A percentile compares a stretch with the other conserved stretches of the same genome.
Conservation (phyloP, 2,329 filamentous ascomycete genomes). For the Apiospora kogelbergensis region DNA sequence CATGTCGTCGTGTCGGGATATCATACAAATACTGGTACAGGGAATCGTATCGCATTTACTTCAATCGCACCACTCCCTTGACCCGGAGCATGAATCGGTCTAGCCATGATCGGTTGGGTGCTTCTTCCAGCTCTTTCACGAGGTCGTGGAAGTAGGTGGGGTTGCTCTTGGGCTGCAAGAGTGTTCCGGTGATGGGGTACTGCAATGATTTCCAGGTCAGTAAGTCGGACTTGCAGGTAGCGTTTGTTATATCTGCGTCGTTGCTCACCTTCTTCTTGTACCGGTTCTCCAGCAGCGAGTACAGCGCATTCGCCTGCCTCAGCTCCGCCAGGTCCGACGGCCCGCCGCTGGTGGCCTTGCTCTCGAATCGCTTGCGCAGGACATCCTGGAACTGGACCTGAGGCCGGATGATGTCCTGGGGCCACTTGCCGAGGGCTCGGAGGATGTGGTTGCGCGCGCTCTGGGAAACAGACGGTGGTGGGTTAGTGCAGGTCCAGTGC, state of each 20-base stretch:
- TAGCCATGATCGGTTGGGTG: constrained; percentile 56
- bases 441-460: constrained; percentile 47
- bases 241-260: too few relatives aligned
- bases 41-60: constrained; percentile 33
- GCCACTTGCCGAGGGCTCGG: constrained; percentile 58
- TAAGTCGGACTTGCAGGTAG: background rate
- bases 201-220: constrained; percentile 19
- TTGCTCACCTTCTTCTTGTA: constrained; percentile 56
- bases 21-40: background rate
- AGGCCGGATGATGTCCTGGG: constrained; percentile 62
- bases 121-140: constrained; percentile 61
- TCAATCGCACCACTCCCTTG: constrained; percentile 59
- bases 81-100: constrained; percentile 53
- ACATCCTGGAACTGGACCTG: constrained; percentile 62
- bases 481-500: constrained; percentile 12
- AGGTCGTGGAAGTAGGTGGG: constrained; percentile 64
- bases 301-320: constrained; percentile 59
- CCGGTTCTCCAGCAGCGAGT: constrained; percentile 58
- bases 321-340: constrained; percentile 47
- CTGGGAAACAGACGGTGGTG: constrained; percentile 27
- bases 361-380: constrained; percentile 46
- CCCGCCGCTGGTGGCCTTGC: constrained; percentile 22
- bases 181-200: constrained; percentile 48
- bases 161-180: constrained; percentile 60
- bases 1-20: background rate